Percentiles rank a stretch among this genome's conserved stretches.
phyloP scores from a whole-genome alignment of 352 stramenopile species.

The Pythium aquatile region DNA sequence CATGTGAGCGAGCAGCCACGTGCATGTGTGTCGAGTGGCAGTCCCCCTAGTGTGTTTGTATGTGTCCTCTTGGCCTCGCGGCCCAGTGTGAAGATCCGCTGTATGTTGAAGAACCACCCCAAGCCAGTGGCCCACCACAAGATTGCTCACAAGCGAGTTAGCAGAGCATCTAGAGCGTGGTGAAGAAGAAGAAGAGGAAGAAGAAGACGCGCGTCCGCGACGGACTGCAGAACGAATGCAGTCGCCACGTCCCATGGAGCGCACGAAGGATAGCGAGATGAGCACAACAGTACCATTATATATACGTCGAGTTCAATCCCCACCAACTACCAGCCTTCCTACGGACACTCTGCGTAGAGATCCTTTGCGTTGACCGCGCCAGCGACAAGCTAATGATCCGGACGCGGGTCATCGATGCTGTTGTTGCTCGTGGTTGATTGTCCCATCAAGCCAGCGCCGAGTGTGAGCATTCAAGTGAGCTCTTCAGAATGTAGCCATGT shows the following conservation, averaged over 20 bases:
- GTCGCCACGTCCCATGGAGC: conserved; percentile 2
- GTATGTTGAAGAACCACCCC: not conserved
- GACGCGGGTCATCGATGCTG: not conserved
- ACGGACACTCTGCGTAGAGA: too few species aligned
- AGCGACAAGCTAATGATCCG: too few species aligned
- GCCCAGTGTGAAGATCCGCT: conserved; percentile 3
- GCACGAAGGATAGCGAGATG: conserved; percentile 1
- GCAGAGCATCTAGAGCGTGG: conserved; percentile 1
- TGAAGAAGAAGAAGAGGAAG: conserved; percentile 10
- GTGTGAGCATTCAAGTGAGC: not conserved
- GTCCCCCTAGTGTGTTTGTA: conserved; percentile 3
- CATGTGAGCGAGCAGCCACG: conserved; percentile 14
- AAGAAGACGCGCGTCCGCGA: not conserved
- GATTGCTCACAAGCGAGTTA: conserved; percentile 4
- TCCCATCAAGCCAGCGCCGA: conserved; percentile 4
- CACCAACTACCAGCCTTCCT: too few species aligned
- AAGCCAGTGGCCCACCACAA: not conserved
- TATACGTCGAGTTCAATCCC: not conserved
- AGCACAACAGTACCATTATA: conserved; percentile 3
- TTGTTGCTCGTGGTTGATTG: not conserved
- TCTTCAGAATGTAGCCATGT: conserved; percentile 12
- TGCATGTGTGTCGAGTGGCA: not conserved
- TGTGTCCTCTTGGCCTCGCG: conserved; percentile 2
- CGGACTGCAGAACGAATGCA: conserved; percentile 25
- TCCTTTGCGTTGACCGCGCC: too few species aligned